Base-by-base conservation (phyloP, 768 basidiomycete species). In the Collybia nuda region DNA sequence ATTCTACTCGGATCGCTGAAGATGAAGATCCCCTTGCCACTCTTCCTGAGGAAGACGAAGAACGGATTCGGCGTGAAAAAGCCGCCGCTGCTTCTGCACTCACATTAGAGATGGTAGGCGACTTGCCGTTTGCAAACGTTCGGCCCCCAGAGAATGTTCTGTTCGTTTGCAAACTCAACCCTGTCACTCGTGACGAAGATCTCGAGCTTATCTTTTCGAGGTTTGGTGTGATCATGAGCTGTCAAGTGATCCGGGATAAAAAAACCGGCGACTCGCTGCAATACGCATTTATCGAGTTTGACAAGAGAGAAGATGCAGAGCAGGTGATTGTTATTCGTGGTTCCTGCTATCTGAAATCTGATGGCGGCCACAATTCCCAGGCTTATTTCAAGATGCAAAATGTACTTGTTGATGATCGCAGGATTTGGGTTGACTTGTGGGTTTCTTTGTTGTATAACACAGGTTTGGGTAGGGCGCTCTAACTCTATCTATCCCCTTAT, bases 321-420 rank as follows among this genome's bases (percentile, higher is more conserved):
- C 88, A 93, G 84, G 93, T 91, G 55, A 52, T 79, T 1, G 26
- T 22, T 29, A 12, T 22, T 32, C 43, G 29, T 37, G 42, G 43
- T 50, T 22, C 32, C 48, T 36, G 18, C 35, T 32, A 48, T 7
- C 36, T 48, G 35, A 11, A 17, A 23, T 24, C 21, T 43, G 48
- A 49, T 47, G 42, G 29, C 29, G 2, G 22, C 19, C 21, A 41
- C 14, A n/a, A 19, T 28, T 32, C 44, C 2, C 56, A 94, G 89
- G 97, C 93, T 7, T 99, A 98, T 68, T 95, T 98, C 74, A 99
- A 98, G 68, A 99, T 99, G 97, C 97, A 98, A 66, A 98, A 98
- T 60, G 97, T 98, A 0, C 74, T 99, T 9, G 90, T 99, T 11
- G 97, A 99, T 63, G 97, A 99, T 68, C 82, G 94, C 12, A 84